Percentiles rank a stretch among this genome's conserved stretches.
These are phyloP conservation scores for Sporobolomyces phaffii DNA, from an alignment of 768 basidiomycete genomes.

Conservation along the genomic window DNA sequence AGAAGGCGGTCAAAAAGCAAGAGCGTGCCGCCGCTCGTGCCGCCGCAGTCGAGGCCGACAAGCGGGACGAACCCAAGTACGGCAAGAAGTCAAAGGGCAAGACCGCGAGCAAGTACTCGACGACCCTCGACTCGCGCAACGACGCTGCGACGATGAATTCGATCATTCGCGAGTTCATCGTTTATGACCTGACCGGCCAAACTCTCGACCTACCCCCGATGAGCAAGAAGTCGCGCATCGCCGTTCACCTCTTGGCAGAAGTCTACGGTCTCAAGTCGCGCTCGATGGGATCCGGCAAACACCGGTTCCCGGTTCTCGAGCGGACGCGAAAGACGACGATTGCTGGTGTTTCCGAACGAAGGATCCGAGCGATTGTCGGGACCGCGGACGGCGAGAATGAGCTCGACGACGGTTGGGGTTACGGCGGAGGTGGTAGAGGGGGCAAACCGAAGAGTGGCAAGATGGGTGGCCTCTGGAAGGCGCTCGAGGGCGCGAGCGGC, in stretches of 20 bases:
- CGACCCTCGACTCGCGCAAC: constrained; percentile 48
- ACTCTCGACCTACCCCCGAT: constrained; percentile 72
- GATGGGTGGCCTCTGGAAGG: constrained; percentile 42
- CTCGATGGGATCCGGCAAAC: constrained; percentile 65
- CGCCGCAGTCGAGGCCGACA: constrained; percentile 59
- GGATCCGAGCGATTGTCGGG: constrained; percentile 52
- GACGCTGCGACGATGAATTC: constrained; percentile 60
- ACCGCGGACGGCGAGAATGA: constrained; percentile 45
- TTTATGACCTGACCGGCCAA: constrained; percentile 52
- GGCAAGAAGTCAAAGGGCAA: constrained; percentile 54
- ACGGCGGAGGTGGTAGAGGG: not conserved
- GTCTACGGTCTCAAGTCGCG: constrained; percentile 68
- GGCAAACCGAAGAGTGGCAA: constrained; percentile 44
- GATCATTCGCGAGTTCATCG: constrained; percentile 66
- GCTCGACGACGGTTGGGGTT: constrained; percentile 7
- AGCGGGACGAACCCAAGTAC: constrained; percentile 53
- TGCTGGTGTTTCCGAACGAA: constrained; percentile 57
- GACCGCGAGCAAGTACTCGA: constrained; percentile 39
- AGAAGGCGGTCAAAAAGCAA: constrained; percentile 71
- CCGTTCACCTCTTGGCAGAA: constrained; percentile 70
- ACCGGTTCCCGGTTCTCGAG: constrained; percentile 67
- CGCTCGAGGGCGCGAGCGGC: constrained; percentile 34
- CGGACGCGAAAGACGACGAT: constrained; percentile 61
- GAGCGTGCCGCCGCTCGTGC: constrained; percentile 58
- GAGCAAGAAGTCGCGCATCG: constrained; percentile 63